These are phyloP conservation scores for Melaleuca quinquenervia DNA, from an alignment of 345 rosid genomes.

Conservation along the genomic window DNA sequence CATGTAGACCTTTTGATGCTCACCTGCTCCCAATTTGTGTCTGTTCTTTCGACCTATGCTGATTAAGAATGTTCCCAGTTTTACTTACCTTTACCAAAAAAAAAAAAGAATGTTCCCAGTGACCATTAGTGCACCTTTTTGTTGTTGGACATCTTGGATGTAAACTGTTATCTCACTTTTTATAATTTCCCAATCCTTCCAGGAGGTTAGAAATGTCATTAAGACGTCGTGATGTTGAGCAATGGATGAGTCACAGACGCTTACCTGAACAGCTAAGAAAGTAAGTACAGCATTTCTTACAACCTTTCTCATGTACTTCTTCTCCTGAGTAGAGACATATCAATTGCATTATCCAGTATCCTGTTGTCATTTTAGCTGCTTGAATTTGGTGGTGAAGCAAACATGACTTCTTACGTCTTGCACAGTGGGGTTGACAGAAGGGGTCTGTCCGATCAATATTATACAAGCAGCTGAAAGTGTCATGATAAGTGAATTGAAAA, in stretches of 20 bases:
- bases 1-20: neutral
- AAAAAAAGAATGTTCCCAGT: neutral
- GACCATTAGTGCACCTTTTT: neutral
- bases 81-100: too few species aligned
- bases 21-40: neutral
- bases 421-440: neutral
- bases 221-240: constrained; percentile 86
- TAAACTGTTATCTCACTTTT: neutral
- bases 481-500: neutral
- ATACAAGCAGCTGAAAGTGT: neutral
- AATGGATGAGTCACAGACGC: constrained; percentile 90
- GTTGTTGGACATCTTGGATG: neutral
- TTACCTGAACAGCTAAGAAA: constrained; percentile 59
- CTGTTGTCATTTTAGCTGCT: neutral
- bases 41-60: neutral
- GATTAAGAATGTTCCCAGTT: neutral
- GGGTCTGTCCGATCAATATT: neutral
- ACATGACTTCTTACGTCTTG: neutral
- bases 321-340: neutral
- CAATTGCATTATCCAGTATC: neutral
- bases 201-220: constrained; percentile 82
- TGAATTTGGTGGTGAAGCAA: neutral
- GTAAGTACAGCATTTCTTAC: constrained; percentile 10
- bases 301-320: neutral
- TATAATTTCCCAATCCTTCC: neutral